Evolutionary conservation across 148 eudicot genomes (phyloP), one percentile per base, ranked within the genome.

Genomic region (Suaeda aralocaspica): DNA sequence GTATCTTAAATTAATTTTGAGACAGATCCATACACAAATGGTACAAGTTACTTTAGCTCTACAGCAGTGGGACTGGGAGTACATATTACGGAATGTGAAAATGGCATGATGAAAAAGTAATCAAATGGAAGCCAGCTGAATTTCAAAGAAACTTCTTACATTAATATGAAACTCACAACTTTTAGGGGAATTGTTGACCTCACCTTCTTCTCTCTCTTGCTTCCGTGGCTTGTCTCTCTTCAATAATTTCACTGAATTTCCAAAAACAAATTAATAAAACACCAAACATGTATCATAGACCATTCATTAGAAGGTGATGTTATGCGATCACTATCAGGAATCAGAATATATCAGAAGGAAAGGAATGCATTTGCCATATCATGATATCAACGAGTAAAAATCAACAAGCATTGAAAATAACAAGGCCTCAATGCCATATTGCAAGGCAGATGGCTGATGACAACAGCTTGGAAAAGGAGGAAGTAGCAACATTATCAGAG

Each of bases 181-280:
- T 64, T 11, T 34, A 57, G 73, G 59, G 31, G 56, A 22, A 26
- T 16, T n/a, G 13, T 45, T 65, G 34, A 58, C 39, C 78, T 68
- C 70, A 92, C 96, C 96, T 80, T 86, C 88, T 59, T 77, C 80
- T 69, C 74, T 78, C 71, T 74, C 88, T 67, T 79, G 78, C 77
- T 86, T 92, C 80, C 62, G 82, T 51, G 73, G 75, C 75, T 82
- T 87, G 52, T 76, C 74, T 72, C 75, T 90, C 31, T 61, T 68
- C 33, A 78, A 39, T 25, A 81, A 21, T 73, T 79, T 85, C 44
- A 55, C 87, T 49, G 87, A 50, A 78, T 79, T 80, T 81, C 87
- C 79, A 59, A 74, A 74, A 67, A 30, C 26, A 63, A 9, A 51
- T 21, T 8, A 21, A 22, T 28, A 41, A 68, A 59, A 41, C 41